These are phyloP conservation scores for Mycena rebaudengoi DNA, from an alignment of 768 basidiomycete genomes.

Conservation along the genomic window DNA sequence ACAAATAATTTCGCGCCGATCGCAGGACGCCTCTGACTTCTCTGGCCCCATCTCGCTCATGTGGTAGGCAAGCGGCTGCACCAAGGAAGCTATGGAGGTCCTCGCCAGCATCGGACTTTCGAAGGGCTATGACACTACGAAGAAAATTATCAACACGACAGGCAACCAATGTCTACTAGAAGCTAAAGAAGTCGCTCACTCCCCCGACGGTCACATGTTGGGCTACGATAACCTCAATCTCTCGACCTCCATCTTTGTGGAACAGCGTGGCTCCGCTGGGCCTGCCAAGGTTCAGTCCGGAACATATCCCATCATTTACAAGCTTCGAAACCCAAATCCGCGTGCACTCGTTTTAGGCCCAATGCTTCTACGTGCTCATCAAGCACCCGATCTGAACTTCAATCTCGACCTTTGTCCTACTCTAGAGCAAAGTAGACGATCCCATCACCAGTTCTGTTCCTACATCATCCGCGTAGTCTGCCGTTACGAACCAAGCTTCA, in stretches of 20 bases:
- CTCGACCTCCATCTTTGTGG: not conserved
- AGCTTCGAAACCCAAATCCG: not conserved
- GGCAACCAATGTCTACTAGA: not conserved
- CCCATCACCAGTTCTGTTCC: not conserved
- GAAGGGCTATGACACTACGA: not conserved
- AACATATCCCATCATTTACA: not conserved
- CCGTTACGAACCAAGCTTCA: not conserved
- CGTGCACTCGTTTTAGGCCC: not conserved
- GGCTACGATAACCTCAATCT: conserved; percentile 1
- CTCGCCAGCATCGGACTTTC: not conserved
- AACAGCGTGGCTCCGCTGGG: not conserved
- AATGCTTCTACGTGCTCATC: not conserved
- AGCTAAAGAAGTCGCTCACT: not conserved
- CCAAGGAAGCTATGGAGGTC: not conserved
- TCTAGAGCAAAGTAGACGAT: not conserved
- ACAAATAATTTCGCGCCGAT: not conserved
- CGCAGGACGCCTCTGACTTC: not conserved
- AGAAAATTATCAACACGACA: not conserved
- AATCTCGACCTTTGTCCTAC: not conserved
- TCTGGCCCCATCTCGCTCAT: not conserved
- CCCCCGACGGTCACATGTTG: not conserved
- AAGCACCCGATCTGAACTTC: not conserved
- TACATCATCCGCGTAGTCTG: not conserved
- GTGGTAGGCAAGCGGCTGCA: conserved; percentile 1
- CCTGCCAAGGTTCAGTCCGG: not conserved